Percentiles rank a stretch among this genome's conserved stretches.
These are phyloP conservation scores for Salix dunnii DNA, from an alignment of 345 rosid genomes.

Conservation along the genomic window DNA sequence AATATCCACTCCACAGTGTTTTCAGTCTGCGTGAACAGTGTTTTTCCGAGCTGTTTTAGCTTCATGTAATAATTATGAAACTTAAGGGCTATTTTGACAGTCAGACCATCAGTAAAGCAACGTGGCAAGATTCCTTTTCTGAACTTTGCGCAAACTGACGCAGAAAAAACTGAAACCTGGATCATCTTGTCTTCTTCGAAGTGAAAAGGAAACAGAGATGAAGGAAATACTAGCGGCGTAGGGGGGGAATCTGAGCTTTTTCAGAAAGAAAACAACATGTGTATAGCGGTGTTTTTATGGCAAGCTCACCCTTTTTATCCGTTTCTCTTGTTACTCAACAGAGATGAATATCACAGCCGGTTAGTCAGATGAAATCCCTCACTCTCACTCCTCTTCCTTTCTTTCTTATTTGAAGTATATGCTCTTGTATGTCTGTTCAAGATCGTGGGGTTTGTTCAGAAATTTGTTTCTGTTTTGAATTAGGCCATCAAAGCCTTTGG, in stretches of 20 bases:
- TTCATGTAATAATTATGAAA: too few relatives aligned
- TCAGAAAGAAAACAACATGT: conserved; percentile 23
- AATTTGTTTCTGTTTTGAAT: neutral
- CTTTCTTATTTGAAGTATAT: neutral
- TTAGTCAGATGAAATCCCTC: conserved; percentile 8
- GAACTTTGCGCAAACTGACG: neutral
- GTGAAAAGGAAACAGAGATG: too few relatives aligned
- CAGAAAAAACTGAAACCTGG: neutral
- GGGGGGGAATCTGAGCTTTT: too few relatives aligned
- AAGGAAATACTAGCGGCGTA: too few relatives aligned
- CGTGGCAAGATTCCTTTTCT: neutral
- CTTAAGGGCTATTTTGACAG: too few relatives aligned
- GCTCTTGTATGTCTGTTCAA: neutral
- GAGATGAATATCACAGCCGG: conserved; percentile 74
- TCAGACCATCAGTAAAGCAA: neutral
- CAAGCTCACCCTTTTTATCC: conserved; percentile 66
- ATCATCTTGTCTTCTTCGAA: neutral
- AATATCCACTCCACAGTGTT: too few relatives aligned
- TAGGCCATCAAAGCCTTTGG: conserved; percentile 65
- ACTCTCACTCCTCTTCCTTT: neutral
- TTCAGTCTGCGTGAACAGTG: too few relatives aligned
- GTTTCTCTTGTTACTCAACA: conserved; percentile 60
- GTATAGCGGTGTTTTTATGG: conserved; percentile 67
- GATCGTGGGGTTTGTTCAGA: neutral
- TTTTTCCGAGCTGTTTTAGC: too few relatives aligned